These are phyloP conservation scores for Syzygium malaccense DNA, from an alignment of 441 rosid genomes.

Conservation along the genomic window DNA sequence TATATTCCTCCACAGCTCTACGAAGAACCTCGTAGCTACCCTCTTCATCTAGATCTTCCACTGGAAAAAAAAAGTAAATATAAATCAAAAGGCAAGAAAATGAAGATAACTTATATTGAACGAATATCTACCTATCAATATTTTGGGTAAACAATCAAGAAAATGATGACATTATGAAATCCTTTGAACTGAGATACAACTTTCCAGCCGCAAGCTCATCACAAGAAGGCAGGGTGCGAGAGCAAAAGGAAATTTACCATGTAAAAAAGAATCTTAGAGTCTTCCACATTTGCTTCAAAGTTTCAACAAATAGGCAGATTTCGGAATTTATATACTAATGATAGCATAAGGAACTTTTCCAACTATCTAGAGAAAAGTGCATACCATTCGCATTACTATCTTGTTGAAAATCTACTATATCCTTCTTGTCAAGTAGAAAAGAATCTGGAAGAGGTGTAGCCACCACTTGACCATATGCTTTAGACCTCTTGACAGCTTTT, in stretches of 20 bases:
- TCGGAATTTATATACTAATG: background rate
- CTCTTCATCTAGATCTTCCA: slow-evolving; percentile 33
- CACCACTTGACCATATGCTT: slow-evolving; percentile 19
- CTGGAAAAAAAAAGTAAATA: background rate
- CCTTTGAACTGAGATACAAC: background rate
- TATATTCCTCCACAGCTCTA: slow-evolving; percentile 49
- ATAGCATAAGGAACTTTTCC: background rate
- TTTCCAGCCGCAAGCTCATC: background rate
- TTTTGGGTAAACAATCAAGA: background rate
- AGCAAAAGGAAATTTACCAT: background rate
- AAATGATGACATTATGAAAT: background rate
- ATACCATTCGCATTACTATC: slow-evolving; percentile 20
- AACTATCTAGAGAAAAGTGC: background rate
- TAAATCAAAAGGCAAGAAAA: background rate
- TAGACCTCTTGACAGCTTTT: slow-evolving; percentile 15
- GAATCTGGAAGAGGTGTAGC: slow-evolving; percentile 24
- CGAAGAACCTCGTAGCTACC: slow-evolving; percentile 34
- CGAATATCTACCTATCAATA: background rate
- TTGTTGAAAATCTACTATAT: slow-evolving; percentile 1
- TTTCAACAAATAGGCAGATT: background rate
- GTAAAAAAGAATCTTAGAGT: background rate
- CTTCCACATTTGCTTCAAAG: background rate
- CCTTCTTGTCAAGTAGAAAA: slow-evolving; percentile 7
- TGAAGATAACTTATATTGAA: background rate
- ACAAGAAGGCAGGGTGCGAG: background rate